Base-by-base conservation (phyloP, 1,284 basidiomycete genomes). In the Marasmius oreades region DNA sequence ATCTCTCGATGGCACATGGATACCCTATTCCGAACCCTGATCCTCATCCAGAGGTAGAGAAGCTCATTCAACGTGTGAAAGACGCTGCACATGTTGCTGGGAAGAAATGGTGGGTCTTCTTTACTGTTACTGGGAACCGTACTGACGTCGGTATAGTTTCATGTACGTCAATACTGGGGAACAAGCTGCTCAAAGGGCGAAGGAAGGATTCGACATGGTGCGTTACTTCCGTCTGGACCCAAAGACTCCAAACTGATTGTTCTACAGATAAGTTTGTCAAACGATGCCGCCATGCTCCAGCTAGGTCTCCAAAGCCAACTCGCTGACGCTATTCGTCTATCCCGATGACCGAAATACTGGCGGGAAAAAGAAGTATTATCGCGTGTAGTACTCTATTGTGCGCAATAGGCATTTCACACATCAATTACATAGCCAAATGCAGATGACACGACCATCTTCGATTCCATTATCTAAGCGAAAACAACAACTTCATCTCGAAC, bases 101-200 rank as follows among this genome's bases (percentile, higher is more conserved):
- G 23, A 90, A 89, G 75, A 88, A 86, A 72, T 85, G 83, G 87
- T 87, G 57, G 53, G 73, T 2, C n/a, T 42, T 4, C 14, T 42
- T n/a, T 7, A n/a, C 39, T 18, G 20, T 42, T 42, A n/a, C n/a
- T 20, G 39, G 10, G 28, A 31, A 5, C 10, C 4, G 10, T 16
- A 16, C 16, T 20, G n/a, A 18, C 20, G 14, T 42, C n/a, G 28
- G n/a, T 42, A 1, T 20, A 42, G 39, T n/a, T 1, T 4, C 7
- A 42, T 42, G 8, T 42, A 14, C 16, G 8, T 11, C 14, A 16
- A 7, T 2, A 42, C 39, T 7, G 39, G 39, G 2, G 39, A 42
- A 42, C n/a, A 16, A 5, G 39, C 39, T 7, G 39, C 39, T 7
- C 39, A n/a, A 20, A 42, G 39, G 16, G 39, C 39, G 14, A 42